Conservation (phyloP, 2,329 filamentous ascomycete genomes). For the Aspergillus glaucus region DNA sequence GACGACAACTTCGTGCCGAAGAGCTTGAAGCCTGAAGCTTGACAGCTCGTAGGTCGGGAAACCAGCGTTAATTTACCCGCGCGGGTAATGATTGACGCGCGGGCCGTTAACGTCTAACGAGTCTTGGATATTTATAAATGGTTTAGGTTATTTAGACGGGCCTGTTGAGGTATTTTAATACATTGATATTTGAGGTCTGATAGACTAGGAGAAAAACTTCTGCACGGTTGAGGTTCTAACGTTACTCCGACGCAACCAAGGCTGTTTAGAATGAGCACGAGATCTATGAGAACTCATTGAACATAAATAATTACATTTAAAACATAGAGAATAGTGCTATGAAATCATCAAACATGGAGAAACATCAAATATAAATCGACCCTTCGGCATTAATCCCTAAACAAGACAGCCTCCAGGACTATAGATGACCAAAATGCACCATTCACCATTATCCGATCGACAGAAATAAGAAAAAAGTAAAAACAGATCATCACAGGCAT, state of each 20-base stretch:
- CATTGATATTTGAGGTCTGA: too few relatives aligned
- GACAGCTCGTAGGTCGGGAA: slow-evolving; percentile 11
- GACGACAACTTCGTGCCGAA: not conserved
- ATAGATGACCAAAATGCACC: not conserved
- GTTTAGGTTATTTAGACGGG: not conserved
- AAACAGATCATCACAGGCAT: slow-evolving; percentile 8
- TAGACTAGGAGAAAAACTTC: too few relatives aligned
- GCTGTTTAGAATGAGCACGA: too few relatives aligned
- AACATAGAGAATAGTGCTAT: not conserved
- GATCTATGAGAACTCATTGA: too few relatives aligned
- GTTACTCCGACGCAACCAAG: too few relatives aligned
- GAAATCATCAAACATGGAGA: not conserved
- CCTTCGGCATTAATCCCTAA: not conserved
- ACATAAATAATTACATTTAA: not conserved
- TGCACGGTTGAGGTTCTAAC: too few relatives aligned
- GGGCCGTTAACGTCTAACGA: not conserved
- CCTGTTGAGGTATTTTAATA: too few relatives aligned
- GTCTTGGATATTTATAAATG: not conserved
- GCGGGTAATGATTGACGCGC: slow-evolving; percentile 7
- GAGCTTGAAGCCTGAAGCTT: slow-evolving; percentile 15
- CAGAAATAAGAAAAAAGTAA: not conserved
- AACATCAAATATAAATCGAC: not conserved
- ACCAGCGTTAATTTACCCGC: not conserved
- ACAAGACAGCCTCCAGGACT: not conserved
- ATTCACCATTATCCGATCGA: not conserved